Evolutionary conservation across 176 grass and related monocot genomes (phyloP).

Genomic region (Puccinellia tenuiflora): DNA sequence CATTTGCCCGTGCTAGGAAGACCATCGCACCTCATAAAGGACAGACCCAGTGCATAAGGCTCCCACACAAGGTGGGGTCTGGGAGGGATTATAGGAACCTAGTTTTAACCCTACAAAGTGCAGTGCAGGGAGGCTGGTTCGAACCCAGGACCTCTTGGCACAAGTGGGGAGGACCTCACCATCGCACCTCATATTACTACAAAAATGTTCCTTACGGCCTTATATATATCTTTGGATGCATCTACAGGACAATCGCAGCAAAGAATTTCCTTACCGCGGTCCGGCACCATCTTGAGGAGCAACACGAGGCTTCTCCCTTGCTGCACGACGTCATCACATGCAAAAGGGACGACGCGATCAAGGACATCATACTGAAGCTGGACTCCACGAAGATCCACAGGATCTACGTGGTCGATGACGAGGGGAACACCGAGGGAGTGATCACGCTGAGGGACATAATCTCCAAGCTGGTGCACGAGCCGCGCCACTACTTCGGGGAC

Average conservation of each 20-base stretch:
- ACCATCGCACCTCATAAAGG: not conserved
- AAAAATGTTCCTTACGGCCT: not conserved
- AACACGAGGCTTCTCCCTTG: slow-evolving; percentile 59
- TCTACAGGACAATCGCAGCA: slow-evolving; percentile 67
- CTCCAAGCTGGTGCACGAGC: slow-evolving; percentile 93
- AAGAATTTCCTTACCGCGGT: slow-evolving; percentile 72
- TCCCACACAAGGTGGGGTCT: too few species aligned
- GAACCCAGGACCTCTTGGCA: too few species aligned
- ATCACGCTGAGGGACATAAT: slow-evolving; percentile 96
- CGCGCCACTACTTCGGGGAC: slow-evolving; percentile 84
- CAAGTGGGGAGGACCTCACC: too few species aligned
- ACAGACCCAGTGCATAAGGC: too few species aligned
- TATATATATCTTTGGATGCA: not conserved
- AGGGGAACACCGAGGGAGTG: slow-evolving; percentile 58
- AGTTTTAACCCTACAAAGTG: too few species aligned
- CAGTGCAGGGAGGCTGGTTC: too few species aligned
- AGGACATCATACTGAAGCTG: slow-evolving; percentile 81
- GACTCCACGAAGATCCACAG: slow-evolving; percentile 80
- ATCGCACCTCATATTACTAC: not conserved
- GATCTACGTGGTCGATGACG: slow-evolving; percentile 65
- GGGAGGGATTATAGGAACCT: too few species aligned
- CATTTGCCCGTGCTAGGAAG: not conserved
- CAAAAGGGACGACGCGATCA: slow-evolving; percentile 48
- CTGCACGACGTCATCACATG: slow-evolving; percentile 61
- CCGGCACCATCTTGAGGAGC: slow-evolving; percentile 57